phyloP scores from a whole-genome alignment of 2,329 filamentous ascomycete species.

The Microsporum canis region DNA sequence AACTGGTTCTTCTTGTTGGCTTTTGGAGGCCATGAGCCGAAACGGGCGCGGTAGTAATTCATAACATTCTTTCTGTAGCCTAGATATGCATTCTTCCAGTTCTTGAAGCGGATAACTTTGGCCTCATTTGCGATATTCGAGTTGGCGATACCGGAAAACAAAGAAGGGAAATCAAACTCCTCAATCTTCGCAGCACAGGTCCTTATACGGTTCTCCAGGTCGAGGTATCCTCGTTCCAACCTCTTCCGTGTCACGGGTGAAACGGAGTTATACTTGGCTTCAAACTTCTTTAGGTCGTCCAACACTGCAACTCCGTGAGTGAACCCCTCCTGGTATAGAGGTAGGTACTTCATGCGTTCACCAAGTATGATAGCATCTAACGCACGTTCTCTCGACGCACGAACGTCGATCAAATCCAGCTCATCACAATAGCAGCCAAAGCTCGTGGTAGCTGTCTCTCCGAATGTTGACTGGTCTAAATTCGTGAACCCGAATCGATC shows the following conservation, averaged over 20 bases:
- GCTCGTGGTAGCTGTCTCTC: conserved; percentile 45
- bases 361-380: conserved; percentile 81
- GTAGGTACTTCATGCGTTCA: conserved; percentile 69
- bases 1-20: conserved; percentile 86
- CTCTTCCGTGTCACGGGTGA: conserved; percentile 61
- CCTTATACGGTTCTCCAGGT: conserved; percentile 61
- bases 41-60: conserved; percentile 55
- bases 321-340: conserved; percentile 83
- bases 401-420: conserved; percentile 64
- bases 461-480: conserved; percentile 52
- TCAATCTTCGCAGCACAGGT: conserved; percentile 63
- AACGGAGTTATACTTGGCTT: conserved; percentile 59
- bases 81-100: conserved; percentile 65
- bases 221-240: conserved; percentile 71
- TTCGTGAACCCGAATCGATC: conserved; percentile 50
- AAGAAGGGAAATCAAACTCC: conserved; percentile 79
- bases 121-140: conserved; percentile 68
- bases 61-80: conserved; percentile 64
- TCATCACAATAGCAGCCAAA: conserved; percentile 59
- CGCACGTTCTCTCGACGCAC: conserved; percentile 74
- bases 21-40: conserved; percentile 80
- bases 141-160: conserved; percentile 79
- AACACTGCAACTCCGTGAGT: conserved; percentile 81
- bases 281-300: conserved; percentile 57
- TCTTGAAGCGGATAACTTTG: conserved; percentile 68